phyloP scores from a whole-genome alignment of 2,329 filamentous ascomycete species.

The Knoxdaviesia proteae region DNA sequence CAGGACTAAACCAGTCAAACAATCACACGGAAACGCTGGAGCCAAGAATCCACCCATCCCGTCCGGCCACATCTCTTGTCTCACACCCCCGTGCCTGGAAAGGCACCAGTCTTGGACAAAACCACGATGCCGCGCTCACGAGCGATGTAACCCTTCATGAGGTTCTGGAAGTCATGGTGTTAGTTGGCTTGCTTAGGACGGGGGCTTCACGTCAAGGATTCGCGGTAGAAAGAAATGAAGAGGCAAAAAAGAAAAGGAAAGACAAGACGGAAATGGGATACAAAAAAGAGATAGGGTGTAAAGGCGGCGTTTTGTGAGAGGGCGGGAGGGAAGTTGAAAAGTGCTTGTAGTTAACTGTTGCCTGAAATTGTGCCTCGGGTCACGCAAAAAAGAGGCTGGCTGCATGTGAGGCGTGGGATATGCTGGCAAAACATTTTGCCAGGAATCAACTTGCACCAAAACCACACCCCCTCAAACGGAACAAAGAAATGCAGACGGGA shows the following conservation, averaged over 20 bases:
- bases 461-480: not conserved
- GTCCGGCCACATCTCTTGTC: not conserved
- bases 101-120: constrained; percentile 78
- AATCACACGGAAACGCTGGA: not conserved
- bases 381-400: too few relatives aligned
- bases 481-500: not conserved
- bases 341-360: not conserved
- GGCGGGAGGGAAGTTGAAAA: not conserved
- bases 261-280: not conserved
- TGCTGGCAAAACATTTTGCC: not conserved
- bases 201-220: too few relatives aligned
- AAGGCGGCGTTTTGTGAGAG: not conserved
- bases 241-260: not conserved
- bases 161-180: constrained; percentile 30
- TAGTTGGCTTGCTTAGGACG: not conserved
- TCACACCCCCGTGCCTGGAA: constrained; percentile 66
- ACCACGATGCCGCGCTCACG: constrained; percentile 80
- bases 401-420: not conserved
- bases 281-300: not conserved
- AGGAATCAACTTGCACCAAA: not conserved
- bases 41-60: not conserved
- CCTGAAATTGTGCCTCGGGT: not conserved
- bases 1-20: not conserved
- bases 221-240: not conserved
- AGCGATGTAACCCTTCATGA: constrained; percentile 97